phyloP scores from a whole-genome alignment of 1,284 basidiomycete species.

The Psilocybe mexicana region DNA sequence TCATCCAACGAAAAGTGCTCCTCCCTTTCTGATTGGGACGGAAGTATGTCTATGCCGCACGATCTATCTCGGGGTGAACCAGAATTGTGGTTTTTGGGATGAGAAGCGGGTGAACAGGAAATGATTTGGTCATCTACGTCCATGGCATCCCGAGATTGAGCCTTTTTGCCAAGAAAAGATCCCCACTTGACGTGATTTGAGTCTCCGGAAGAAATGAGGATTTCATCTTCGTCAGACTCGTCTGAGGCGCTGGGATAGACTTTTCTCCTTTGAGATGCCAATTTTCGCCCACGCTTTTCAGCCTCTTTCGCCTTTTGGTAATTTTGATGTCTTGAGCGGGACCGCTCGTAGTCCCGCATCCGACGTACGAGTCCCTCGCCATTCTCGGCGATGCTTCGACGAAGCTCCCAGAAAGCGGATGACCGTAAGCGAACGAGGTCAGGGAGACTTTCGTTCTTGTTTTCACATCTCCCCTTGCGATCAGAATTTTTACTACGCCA shows the following conservation, averaged over 20 bases:
- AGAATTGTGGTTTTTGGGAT: constrained; percentile 3
- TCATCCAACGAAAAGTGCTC: background rate
- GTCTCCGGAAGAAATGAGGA: constrained; percentile 21
- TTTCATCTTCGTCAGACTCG: constrained; percentile 20
- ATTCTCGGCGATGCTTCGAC: constrained; percentile 56
- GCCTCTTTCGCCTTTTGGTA: constrained; percentile 33
- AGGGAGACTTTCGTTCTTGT: constrained; percentile 23
- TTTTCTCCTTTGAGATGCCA: constrained; percentile 15
- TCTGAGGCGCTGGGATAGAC: constrained; percentile 8
- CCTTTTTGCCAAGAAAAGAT: constrained; percentile 10
- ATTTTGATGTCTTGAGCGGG: constrained; percentile 40
- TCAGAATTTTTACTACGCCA: constrained; percentile 7
- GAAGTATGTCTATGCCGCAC: constrained; percentile 1
- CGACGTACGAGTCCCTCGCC: constrained; percentile 68
- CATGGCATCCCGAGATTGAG: constrained; percentile 19
- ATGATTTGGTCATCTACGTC: constrained; percentile 14
- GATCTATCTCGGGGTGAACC: constrained; percentile 8
- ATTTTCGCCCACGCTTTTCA: constrained; percentile 38
- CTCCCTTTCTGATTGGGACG: constrained; percentile 2
- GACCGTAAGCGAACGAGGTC: constrained; percentile 54
- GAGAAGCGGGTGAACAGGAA: constrained; percentile 3
- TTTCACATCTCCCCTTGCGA: constrained; percentile 1
- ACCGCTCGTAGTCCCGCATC: constrained; percentile 69
- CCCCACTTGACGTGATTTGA: constrained; percentile 8
- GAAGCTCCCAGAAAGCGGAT: constrained; percentile 64